A percentile compares a stretch with the other conserved stretches of the same genome.
These are phyloP conservation scores for Cladosporium sp. DNA, from an alignment of 2,329 filamentous ascomycete genomes.

Conservation along the genomic window DNA sequence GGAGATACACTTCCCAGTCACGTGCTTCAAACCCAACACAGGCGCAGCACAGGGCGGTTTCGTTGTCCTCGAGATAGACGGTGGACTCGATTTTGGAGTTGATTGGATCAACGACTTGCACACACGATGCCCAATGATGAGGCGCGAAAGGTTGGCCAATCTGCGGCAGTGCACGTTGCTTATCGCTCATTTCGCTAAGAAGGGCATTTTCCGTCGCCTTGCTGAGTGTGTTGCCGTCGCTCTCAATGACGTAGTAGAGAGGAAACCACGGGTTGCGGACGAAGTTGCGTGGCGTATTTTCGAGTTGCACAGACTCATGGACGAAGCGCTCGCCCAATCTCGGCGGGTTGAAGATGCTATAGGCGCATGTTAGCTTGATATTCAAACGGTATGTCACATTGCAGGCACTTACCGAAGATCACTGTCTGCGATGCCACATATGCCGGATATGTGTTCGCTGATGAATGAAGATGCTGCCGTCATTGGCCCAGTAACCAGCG, in stretches of 20 bases:
- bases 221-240: constrained; percentile 85
- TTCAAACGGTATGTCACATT: neutral
- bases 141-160: constrained; percentile 80
- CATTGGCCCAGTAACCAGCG: constrained; percentile 65
- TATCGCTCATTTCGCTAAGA: neutral
- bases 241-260: constrained; percentile 88
- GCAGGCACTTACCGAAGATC: constrained; percentile 8
- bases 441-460: constrained; percentile 61
- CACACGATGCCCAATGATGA: constrained; percentile 91
- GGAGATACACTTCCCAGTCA: constrained; percentile 82
- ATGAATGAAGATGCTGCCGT: constrained; percentile 97
- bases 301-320: constrained; percentile 77
- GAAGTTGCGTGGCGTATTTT: constrained; percentile 84
- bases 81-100: constrained; percentile 45
- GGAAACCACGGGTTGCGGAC: constrained; percentile 81
- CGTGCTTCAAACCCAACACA: constrained; percentile 82
- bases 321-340: constrained; percentile 79
- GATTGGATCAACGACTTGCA: constrained; percentile 82
- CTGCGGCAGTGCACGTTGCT: constrained; percentile 5
- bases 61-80: constrained; percentile 79
- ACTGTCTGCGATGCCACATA: constrained; percentile 28
- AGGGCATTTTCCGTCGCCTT: constrained; percentile 55
- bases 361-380: neutral
- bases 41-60: constrained; percentile 81
- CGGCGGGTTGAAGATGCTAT: constrained; percentile 82